A percentile compares a stretch with the other conserved stretches of the same genome.
These are phyloP conservation scores for Uronychia binucleata DNA, from an alignment of 73 alveolate genomes.

Conservation along the genomic window DNA sequence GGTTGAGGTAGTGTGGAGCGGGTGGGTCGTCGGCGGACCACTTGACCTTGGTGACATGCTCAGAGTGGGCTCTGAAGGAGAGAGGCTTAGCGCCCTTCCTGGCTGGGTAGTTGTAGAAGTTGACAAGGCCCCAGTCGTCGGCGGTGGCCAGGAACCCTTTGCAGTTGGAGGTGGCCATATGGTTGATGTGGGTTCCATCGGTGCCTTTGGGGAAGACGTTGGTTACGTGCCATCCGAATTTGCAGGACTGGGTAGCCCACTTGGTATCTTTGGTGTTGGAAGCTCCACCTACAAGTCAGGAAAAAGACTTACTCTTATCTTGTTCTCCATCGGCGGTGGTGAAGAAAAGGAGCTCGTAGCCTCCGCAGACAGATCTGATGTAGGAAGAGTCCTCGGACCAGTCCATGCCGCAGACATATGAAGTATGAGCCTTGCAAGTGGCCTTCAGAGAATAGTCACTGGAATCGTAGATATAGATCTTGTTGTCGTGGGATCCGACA, in stretches of 20 bases:
- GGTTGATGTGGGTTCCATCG: slow-evolving; percentile 91
- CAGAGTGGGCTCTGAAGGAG: slow-evolving; percentile 94
- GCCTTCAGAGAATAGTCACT: slow-evolving; percentile 62
- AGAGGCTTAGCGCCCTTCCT: slow-evolving; percentile 79
- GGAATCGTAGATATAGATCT: slow-evolving; percentile 83
- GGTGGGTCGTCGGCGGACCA: slow-evolving; percentile 66
- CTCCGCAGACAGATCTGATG: slow-evolving; percentile 83
- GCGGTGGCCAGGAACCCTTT: slow-evolving; percentile 83
- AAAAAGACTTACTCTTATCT: no score
- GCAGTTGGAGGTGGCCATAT: slow-evolving; percentile 75
- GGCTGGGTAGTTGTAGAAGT: slow-evolving; percentile 88
- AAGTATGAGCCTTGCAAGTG: slow-evolving; percentile 74
- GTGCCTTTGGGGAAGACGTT: slow-evolving; percentile 91
- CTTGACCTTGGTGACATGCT: slow-evolving; percentile 92
- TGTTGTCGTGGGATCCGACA: slow-evolving; percentile 94
- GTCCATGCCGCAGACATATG: slow-evolving; percentile 89
- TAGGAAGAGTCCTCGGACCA: slow-evolving; percentile 88
- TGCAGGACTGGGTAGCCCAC: slow-evolving; percentile 92
- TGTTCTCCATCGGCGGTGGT: slow-evolving; percentile 70
- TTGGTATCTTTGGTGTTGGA: slow-evolving; percentile 59
- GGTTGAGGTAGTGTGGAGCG: no score
- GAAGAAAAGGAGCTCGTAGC: slow-evolving; percentile 94
- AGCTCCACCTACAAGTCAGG: no score
- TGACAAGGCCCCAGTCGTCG: slow-evolving; percentile 91
- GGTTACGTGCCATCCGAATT: slow-evolving; percentile 95